Percentiles rank a stretch among this genome's conserved stretches.
Evolutionary conservation across 371 early-diverging fungal species (phyloP).

Genomic region (Haplosporangium sp.): DNA sequence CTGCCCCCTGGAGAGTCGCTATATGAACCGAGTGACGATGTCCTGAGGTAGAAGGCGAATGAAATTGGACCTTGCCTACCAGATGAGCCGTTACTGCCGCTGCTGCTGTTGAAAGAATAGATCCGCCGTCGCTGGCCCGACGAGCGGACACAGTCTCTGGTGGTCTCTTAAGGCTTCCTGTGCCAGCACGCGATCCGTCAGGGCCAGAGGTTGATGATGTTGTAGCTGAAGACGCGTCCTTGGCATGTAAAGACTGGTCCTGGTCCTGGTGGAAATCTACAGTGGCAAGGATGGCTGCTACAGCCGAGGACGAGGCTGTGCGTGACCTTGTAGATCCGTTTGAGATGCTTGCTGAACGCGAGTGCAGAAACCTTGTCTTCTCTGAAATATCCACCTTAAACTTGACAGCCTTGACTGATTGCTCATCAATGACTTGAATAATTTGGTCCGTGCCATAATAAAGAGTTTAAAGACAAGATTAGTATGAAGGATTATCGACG

Average conservation of each 20-base stretch:
- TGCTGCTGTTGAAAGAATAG: constrained; percentile 45
- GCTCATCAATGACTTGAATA: constrained; percentile 28
- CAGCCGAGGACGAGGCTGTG: constrained; percentile 24
- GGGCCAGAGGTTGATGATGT: constrained; percentile 14
- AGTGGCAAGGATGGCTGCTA: constrained; percentile 24
- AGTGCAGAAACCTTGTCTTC: constrained; percentile 11
- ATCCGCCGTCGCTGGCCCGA: constrained; percentile 50
- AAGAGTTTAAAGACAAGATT: not conserved
- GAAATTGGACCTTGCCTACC: constrained; percentile 13
- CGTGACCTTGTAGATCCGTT: constrained; percentile 8
- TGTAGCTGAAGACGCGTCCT: constrained; percentile 3
- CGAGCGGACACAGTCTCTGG: constrained; percentile 11
- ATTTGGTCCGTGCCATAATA: not conserved
- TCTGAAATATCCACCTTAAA: constrained; percentile 66
- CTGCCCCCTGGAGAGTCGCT: not conserved
- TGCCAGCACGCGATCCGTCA: not conserved
- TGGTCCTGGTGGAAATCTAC: constrained; percentile 14
- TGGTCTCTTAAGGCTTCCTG: not conserved
- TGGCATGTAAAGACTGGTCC: not conserved
- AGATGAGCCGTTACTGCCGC: constrained; percentile 33
- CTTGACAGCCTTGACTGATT: constrained; percentile 58
- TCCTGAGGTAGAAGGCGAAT: not conserved
- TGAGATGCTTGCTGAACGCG: not conserved
- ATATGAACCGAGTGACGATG: constrained; percentile 29
- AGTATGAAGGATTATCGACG: too few species aligned